Evolutionary conservation across 345 rosid genomes (phyloP).

Genomic region (Eucalyptus urophylla): DNA sequence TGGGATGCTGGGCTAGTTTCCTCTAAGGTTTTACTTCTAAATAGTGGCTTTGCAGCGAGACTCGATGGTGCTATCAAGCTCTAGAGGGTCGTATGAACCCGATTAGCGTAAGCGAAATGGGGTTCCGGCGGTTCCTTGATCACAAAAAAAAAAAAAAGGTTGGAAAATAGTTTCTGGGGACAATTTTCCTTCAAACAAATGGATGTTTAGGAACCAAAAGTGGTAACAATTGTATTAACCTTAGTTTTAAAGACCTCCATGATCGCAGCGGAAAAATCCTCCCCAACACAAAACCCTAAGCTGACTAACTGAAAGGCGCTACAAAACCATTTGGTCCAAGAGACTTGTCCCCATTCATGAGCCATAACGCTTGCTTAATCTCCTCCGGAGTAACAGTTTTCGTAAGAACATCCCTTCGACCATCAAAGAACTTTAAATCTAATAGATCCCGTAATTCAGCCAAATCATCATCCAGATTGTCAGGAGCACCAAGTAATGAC

Average conservation of each 20-base stretch:
- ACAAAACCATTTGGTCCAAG: background rate
- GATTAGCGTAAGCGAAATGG: no score
- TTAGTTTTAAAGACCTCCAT: background rate
- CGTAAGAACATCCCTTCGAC: background rate
- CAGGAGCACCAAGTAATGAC: background rate
- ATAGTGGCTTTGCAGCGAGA: no score
- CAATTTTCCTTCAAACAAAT: background rate
- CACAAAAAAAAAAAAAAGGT: background rate
- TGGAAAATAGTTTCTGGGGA: rapidly evolving
- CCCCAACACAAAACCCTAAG: background rate
- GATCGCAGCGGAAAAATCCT: background rate
- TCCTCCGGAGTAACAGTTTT: background rate
- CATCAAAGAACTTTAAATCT: background rate
- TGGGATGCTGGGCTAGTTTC: no score
- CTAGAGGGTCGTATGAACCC: no score
- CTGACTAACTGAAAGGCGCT: background rate
- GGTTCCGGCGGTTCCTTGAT: rapidly evolving
- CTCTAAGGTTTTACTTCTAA: rapidly evolving
- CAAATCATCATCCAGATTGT: background rate
- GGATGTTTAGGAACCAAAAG: background rate
- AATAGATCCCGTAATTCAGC: background rate
- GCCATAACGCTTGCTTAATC: background rate
- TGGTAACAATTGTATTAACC: background rate
- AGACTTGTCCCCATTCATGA: background rate
- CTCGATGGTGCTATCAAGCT: no score